phyloP scores from a whole-genome alignment of 2,329 filamentous ascomycete genomes.

The Parasarocladium wereldwijsianum region DNA sequence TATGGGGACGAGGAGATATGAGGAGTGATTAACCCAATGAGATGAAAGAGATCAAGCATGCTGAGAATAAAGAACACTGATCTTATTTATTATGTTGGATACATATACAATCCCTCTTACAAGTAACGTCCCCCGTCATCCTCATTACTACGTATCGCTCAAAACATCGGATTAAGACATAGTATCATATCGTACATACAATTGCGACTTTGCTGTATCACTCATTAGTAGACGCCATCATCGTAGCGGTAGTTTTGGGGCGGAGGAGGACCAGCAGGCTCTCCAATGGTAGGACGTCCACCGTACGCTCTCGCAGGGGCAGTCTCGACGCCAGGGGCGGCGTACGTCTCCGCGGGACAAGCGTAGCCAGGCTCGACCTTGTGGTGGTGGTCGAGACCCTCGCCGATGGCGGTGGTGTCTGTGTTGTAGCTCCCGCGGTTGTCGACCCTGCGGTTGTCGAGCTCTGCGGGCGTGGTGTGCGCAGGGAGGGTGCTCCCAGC shows the following conservation, averaged over 20 bases:
- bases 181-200: too few relatives aligned
- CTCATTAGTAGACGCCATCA: conserved; percentile 20
- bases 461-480: conserved; percentile 24
- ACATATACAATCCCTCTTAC: too few relatives aligned
- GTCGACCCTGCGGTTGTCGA: conserved; percentile 18
- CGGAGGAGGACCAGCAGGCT: neutral
- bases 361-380: conserved; percentile 11
- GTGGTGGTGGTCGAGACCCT: conserved; percentile 12
- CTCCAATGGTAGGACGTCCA: neutral
- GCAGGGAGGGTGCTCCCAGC: conserved; percentile 20
- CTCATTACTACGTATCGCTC: too few relatives aligned
- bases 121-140: too few relatives aligned
- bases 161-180: too few relatives aligned
- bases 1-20: too few relatives aligned
- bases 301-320: conserved; percentile 5
- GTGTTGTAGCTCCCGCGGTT: conserved; percentile 26
- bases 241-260: conserved; percentile 18
- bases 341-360: conserved; percentile 11
- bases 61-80: too few relatives aligned
- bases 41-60: too few relatives aligned
- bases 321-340: conserved; percentile 12
- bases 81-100: too few relatives aligned
- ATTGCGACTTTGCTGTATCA: too few relatives aligned
- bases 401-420: conserved; percentile 20
- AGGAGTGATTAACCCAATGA: too few relatives aligned